phyloP scores from a whole-genome alignment of 129 eudicot species.

The Ambrosia trifida region DNA sequence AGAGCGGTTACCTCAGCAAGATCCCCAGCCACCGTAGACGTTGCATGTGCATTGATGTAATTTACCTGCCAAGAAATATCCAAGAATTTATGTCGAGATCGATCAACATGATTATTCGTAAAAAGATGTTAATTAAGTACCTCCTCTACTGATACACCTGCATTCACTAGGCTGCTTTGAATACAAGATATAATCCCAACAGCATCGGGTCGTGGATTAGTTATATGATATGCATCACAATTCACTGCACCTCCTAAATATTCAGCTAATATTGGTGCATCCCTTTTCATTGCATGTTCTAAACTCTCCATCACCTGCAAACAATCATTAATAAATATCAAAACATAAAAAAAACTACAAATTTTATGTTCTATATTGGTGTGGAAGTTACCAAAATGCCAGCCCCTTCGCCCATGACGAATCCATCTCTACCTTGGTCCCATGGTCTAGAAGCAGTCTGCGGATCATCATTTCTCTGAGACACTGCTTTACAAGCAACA shows the following conservation, averaged over 20 bases:
- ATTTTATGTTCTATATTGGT: background rate
- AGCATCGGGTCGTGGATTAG: conserved; percentile 9
- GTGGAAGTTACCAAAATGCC: conserved; percentile 34
- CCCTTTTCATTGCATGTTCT: conserved; percentile 29
- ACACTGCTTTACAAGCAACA: conserved; percentile 38
- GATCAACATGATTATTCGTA: no score
- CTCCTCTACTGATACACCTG: conserved; percentile 23
- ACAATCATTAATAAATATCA: no score
- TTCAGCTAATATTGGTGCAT: conserved; percentile 25
- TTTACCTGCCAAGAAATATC: conserved; percentile 49
- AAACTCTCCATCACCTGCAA: conserved; percentile 28
- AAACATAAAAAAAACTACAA: background rate
- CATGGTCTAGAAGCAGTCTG: conserved; percentile 48
- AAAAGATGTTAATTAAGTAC: background rate
- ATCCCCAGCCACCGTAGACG: conserved; percentile 77
- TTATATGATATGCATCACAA: conserved; percentile 21
- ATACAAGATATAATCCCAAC: conserved; percentile 9
- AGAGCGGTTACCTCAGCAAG: conserved; percentile 72
- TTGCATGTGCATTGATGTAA: conserved; percentile 89
- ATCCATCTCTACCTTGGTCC: conserved; percentile 49
- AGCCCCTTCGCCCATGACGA: conserved; percentile 51
- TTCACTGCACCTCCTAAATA: conserved; percentile 19
- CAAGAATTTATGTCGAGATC: no score
- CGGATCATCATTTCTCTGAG: conserved; percentile 41
- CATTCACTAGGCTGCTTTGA: background rate